A percentile compares a stretch with the other conserved stretches of the same genome.
Evolutionary conservation across 108 stramenopile species (phyloP).

Genomic region (Cyclotella distinguenda): DNA sequence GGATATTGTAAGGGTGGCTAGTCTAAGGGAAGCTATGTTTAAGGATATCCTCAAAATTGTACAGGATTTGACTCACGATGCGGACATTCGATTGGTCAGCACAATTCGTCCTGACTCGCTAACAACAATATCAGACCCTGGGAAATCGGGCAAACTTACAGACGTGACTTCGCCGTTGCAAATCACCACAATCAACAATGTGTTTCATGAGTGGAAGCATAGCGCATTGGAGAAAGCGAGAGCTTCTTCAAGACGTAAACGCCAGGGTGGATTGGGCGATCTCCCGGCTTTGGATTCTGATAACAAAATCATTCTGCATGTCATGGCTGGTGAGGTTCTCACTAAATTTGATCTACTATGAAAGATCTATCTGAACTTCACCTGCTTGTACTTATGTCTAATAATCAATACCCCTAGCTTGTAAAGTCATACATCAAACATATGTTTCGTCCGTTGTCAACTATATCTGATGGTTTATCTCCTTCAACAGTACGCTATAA

Average conservation of each 20-base stretch:
- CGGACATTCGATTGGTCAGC: constrained; percentile 2
- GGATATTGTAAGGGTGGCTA: constrained; percentile 33
- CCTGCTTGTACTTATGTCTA: too few relatives aligned
- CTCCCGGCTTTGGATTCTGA: neutral
- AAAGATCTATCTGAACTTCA: too few relatives aligned
- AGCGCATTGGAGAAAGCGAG: constrained; percentile 14
- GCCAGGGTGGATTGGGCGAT: neutral
- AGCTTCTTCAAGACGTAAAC: neutral
- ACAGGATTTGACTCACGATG: constrained; percentile 14
- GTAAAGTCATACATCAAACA: too few relatives aligned
- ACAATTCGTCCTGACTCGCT: neutral
- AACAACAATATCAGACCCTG: neutral
- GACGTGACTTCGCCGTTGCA: neutral
- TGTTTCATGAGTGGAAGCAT: constrained; percentile 33
- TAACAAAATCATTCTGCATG: constrained; percentile 10
- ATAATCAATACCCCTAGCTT: too few relatives aligned
- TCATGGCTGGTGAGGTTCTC: constrained; percentile 29
- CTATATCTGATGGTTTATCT: neutral
- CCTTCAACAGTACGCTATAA: constrained; percentile 4
- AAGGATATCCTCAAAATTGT: constrained; percentile 15
- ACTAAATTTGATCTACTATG: neutral
- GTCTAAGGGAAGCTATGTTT: constrained; percentile 35
- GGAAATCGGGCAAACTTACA: too few relatives aligned
- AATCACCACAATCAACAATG: neutral
- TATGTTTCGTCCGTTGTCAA: too few relatives aligned